These are phyloP conservation scores for Pseudonitzschia pungens DNA, from an alignment of 108 stramenopile species.

Conservation along the genomic window DNA sequence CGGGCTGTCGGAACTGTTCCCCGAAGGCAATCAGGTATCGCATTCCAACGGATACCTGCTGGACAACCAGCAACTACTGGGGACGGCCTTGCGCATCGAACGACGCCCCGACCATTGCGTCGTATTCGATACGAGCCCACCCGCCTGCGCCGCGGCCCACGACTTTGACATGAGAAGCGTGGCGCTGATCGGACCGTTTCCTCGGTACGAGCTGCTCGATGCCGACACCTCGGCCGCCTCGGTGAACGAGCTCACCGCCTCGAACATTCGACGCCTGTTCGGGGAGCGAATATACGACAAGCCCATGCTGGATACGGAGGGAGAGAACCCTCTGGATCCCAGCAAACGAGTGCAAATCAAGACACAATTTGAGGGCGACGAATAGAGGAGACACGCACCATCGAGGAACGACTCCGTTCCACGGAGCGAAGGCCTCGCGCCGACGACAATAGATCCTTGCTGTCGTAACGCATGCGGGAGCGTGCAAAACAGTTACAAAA, in stretches of 20 bases:
- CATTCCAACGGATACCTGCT: constrained; percentile 36
- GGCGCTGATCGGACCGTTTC: constrained; percentile 57
- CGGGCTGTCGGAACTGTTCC: constrained; percentile 63
- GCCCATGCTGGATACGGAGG: constrained; percentile 35
- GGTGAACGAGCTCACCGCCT: constrained; percentile 46
- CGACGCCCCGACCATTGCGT: constrained; percentile 76
- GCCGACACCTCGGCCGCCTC: constrained; percentile 61
- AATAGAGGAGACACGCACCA: background rate
- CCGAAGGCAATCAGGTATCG: constrained; percentile 60
- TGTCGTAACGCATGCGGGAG: no score
- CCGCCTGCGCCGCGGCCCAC: constrained; percentile 53
- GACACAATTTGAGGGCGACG: constrained; percentile 30
- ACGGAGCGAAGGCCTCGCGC: no score
- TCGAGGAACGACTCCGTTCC: no score
- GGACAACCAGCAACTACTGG: constrained; percentile 63
- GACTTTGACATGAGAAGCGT: constrained; percentile 77
- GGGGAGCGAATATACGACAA: constrained; percentile 50
- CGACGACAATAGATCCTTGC: no score
- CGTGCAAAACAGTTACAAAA: no score
- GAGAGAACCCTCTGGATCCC: constrained; percentile 11
- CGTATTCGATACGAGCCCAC: constrained; percentile 70
- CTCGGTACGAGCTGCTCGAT: constrained; percentile 66
- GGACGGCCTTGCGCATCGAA: constrained; percentile 64
- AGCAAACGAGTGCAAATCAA: constrained; percentile 23
- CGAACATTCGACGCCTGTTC: constrained; percentile 61